Percentiles rank a stretch among this genome's conserved stretches.
Conservation (phyloP, 2,329 filamentous ascomycete species). For the Arthrobotrys iridis region DNA sequence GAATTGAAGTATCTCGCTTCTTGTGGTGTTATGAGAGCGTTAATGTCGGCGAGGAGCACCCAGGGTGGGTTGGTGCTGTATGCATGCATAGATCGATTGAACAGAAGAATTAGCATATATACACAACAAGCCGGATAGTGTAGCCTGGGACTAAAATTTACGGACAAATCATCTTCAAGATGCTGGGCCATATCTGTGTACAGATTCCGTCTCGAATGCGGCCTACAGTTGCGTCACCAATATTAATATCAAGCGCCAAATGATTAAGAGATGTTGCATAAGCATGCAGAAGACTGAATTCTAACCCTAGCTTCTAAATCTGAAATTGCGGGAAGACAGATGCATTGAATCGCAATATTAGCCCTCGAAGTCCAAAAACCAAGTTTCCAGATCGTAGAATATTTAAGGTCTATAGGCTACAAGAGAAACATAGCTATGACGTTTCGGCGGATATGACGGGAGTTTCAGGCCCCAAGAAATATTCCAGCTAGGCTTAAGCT, state of each 20-base stretch:
- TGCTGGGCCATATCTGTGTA: background rate
- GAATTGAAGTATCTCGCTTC: constrained; percentile 14
- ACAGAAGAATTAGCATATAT: background rate
- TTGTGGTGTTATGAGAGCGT: background rate
- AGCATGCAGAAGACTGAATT: no score
- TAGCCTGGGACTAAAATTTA: no score
- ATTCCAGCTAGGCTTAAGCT: background rate
- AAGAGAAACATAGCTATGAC: background rate
- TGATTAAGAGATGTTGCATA: no score
- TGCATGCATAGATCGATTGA: background rate
- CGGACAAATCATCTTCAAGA: background rate
- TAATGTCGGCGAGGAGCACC: background rate
- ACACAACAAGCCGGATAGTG: no score
- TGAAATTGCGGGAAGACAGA: no score
- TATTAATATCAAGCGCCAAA: no score
- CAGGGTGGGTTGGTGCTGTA: background rate
- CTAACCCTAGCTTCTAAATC: no score
- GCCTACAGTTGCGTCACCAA: background rate
- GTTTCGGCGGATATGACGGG: background rate
- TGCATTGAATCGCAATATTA: no score
- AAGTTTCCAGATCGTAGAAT: no score
- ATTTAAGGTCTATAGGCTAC: no score
- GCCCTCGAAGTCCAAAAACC: no score
- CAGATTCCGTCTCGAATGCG: no score
- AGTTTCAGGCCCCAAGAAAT: constrained; percentile 3